Evolutionary conservation across 805 yeast genomes (phyloP), one percentile per base, ranked within the genome.

Genomic region (Grigorovia yakushimaensis): DNA sequence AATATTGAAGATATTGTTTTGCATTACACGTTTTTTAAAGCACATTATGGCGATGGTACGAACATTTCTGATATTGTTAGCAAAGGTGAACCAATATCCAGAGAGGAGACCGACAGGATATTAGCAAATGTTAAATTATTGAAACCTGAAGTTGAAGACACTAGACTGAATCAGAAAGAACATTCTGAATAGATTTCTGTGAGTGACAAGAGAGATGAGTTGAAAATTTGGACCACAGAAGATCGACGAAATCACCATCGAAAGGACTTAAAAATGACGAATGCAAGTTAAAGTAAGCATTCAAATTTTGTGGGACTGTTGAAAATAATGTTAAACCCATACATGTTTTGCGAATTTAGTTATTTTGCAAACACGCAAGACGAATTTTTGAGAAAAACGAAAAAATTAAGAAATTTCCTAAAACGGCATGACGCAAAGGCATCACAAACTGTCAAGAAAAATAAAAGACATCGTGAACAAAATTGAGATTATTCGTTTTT

Each of bases 1-100:
- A 84, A 87, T 58, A 81, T 89, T 39, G 89, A 88, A 56, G 96
- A 89, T 64, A 78, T 91, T 42, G 87, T 88, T 10, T 74, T 93
- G 58, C 95, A 91, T 68, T 91, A 91, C 66, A 86, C 98, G 0
- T 91, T 91, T 64, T 91, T 91, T 74, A 84, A 67, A 54, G 77
- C 77, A 1, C 75, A 72, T 49, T 72, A 72, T 49, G 69, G 70
- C 15, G 67, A 66, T 43, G 70, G 69, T 35, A 66, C 67, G 13
- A 68, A 69, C 22, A 59, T 69, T 5, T 57, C 62, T 10, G 60
- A 57, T 18, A 52, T 54, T 13, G 55, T 50, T 3, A 46, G 47
- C 9, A 49, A 47, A 17, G 52, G 54, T 18, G 51, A 51, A 19
- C 43, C 54, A 13, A 42, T 51, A 2, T 41, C 53, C 5, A 44